Evolutionary conservation across 768 basidiomycete genomes (phyloP), one percentile per base, ranked within the genome.

Genomic region (Guyanaporus albipodus): DNA sequence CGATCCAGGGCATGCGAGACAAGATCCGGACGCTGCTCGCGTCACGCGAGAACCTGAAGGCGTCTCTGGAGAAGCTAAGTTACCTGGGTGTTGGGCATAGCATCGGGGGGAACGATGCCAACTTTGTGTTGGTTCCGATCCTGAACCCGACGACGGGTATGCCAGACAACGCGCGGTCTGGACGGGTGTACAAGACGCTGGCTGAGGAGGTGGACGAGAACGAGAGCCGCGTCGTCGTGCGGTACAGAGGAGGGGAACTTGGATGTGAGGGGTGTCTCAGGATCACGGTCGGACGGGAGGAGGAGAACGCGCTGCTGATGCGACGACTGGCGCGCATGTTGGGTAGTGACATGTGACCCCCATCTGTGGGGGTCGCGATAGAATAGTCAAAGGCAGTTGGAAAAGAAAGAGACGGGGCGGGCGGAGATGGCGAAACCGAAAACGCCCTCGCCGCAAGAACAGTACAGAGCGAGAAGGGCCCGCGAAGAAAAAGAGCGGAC

Each of bases 221-320:
- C 62, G 75, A 82, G 51, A 75, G 81, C 44, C 87, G 87, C 0
- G 84, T 99, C 0, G 96, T 99, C 12, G 91, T 99, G 9, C 73
- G 95, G 42, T 98, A 81, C 69, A 74, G 96, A 43, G 96, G 96
- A 0, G 70, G 74, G 14, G 95, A 98, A 67, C 61, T 74, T 9
- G 95, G 96, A 0, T 99, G 96, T 54, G 71, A 73, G 26, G 96
- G 84, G 0, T 95, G 91, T 61, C 59, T 98, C 67, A 71, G 96
- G 46, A 85, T 98, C 8, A 97, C 95, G 4, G 74, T 98, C 11
- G 96, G 96, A 0, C 89, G 81, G 7, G 77, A 78, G 47, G 80
- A 78, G 48, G 96, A 99, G 70, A 95, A 89, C 55, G 67, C 60
- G 57, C 67, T 68, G 11, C 67, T 86, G 26, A 38, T 95, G 28